Conservation (phyloP, 306 rosid genomes). For the Morella rubra region DNA sequence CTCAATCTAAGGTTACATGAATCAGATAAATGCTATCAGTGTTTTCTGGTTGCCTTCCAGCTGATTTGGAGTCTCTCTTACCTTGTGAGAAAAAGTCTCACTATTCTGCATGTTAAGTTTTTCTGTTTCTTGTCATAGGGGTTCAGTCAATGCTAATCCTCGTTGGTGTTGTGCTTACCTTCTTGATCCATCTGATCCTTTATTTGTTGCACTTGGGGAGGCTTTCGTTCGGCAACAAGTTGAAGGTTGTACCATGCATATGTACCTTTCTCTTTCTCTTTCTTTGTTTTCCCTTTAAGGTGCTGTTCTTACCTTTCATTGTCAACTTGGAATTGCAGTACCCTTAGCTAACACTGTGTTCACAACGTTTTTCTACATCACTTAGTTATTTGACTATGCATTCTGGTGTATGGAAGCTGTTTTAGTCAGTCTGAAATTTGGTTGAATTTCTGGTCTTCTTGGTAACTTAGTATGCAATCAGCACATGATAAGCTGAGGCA, state of each 20-base stretch:
- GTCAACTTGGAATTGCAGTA: neutral
- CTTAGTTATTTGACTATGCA: neutral
- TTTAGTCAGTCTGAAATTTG: no score
- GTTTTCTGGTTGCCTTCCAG: conserved; percentile 14
- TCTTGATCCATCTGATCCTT: conserved; percentile 93
- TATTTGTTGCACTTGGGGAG: conserved; percentile 80
- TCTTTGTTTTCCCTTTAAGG: conserved; percentile 36
- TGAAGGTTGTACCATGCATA: conserved; percentile 43
- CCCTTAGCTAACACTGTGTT: neutral
- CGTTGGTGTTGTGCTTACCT: conserved; percentile 95
- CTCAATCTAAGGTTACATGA: neutral
- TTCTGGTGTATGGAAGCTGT: no score
- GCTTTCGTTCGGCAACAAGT: conserved; percentile 78
- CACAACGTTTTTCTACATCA: neutral
- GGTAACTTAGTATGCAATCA: neutral
- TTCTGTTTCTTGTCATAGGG: conserved; percentile 48
- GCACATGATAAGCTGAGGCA: neutral
- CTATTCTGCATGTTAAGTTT: conserved; percentile 30
- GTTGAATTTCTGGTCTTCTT: neutral
- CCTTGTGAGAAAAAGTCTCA: conserved; percentile 12
- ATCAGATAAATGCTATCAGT: conserved; percentile 6
- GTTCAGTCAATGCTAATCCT: conserved; percentile 65
- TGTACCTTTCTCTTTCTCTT: no score
- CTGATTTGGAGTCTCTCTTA: conserved; percentile 1
- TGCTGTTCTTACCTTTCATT: conserved; percentile 24